A percentile compares a stretch with the other conserved stretches of the same genome.
phyloP scores from a whole-genome alignment of 2,329 filamentous ascomycete genomes.

The Fusarium robinianum region DNA sequence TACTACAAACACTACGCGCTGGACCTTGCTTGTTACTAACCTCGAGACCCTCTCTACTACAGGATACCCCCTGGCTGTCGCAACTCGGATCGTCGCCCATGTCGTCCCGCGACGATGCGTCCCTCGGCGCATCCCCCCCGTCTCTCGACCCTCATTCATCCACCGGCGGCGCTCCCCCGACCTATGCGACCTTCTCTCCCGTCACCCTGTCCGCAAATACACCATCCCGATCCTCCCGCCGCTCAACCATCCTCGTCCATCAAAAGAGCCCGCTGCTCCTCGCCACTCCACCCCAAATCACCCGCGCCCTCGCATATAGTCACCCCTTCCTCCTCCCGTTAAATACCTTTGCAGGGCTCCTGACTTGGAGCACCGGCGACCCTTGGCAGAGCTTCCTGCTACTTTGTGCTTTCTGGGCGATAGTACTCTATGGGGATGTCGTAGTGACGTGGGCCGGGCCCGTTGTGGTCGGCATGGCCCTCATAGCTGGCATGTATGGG shows the following conservation, averaged over 20 bases:
- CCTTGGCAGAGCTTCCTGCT: conserved; percentile 97
- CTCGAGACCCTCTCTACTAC: conserved; percentile 7
- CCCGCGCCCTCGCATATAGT: conserved; percentile 90
- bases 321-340: conserved; percentile 91
- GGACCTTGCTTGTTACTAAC: conserved; percentile 32
- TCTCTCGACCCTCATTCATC: conserved; percentile 37
- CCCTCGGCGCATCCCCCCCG: conserved; percentile 42
- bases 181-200: conserved; percentile 88
- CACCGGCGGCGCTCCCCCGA: conserved; percentile 61
- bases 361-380: conserved; percentile 94
- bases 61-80: conserved; percentile 57
- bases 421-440: conserved; percentile 82
- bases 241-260: conserved; percentile 91
- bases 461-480: conserved; percentile 73
- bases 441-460: conserved; percentile 84
- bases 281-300: conserved; percentile 93
- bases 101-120: conserved; percentile 46
- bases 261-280: conserved; percentile 93
- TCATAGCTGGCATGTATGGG: conserved; percentile 93
- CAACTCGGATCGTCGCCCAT: conserved; percentile 46
- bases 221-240: conserved; percentile 65
- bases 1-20: too few species aligned
- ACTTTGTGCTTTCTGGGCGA: conserved; percentile 82
- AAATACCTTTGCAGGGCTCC: conserved; percentile 79
- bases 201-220: conserved; percentile 72